Evolutionary conservation across 352 stramenopile species (phyloP).

Genomic region (Phytopythium aichiense): DNA sequence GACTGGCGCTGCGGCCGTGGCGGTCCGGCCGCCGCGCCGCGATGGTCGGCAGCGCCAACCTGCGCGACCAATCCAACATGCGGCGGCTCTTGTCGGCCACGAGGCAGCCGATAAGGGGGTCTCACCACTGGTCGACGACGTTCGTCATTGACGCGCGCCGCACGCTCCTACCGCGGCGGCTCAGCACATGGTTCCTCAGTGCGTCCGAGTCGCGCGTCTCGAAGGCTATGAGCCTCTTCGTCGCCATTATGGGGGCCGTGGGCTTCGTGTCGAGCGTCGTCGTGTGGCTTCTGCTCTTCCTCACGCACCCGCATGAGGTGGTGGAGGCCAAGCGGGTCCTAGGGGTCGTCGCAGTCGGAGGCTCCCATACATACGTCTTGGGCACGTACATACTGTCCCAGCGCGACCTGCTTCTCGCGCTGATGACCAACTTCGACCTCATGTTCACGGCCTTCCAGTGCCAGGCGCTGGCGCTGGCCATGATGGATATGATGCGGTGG

Average conservation of each 20-base stretch:
- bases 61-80: background rate
- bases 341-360: background rate
- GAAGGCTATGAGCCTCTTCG: conserved; percentile 2
- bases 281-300: conserved; percentile 1
- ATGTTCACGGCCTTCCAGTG: conserved; percentile 19
- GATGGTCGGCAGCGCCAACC: background rate
- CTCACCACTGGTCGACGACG: conserved; percentile 2
- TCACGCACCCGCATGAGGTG: background rate
- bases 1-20: conserved; percentile 9
- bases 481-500: conserved; percentile 35
- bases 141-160: background rate
- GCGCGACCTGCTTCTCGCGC: conserved; percentile 12
- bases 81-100: conserved; percentile 10
- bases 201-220: conserved; percentile 9
- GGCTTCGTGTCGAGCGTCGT: conserved; percentile 1
- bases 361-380: conserved; percentile 4
- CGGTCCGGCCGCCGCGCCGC: background rate
- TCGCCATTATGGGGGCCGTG: background rate
- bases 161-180: background rate
- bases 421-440: conserved; percentile 20
- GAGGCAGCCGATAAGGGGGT: background rate
- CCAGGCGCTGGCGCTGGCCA: conserved; percentile 15
- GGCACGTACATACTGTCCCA: conserved; percentile 10
- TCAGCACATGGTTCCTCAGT: background rate
- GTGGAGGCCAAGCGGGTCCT: background rate